phyloP scores from a whole-genome alignment of 306 rosid genomes.

The Ammopiptanthus mongolicus region DNA sequence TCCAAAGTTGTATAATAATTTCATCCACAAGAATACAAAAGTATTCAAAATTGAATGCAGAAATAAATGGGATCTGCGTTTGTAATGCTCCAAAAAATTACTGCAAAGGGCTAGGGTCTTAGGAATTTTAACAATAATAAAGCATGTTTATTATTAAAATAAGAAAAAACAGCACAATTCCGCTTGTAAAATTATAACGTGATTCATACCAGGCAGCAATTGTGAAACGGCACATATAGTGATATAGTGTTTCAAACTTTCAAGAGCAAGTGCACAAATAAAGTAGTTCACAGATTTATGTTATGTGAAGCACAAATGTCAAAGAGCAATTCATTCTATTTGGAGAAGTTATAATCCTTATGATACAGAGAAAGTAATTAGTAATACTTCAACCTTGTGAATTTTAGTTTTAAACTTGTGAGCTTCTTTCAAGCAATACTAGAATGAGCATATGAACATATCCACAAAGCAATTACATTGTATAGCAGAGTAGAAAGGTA shows the following conservation, averaged over 20 bases:
- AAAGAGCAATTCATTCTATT: background rate
- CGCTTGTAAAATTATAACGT: background rate
- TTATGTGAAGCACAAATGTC: background rate
- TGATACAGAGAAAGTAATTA: background rate
- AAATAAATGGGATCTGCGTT: constrained; percentile 13
- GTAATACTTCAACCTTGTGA: background rate
- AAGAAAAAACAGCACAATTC: background rate
- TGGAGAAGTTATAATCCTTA: background rate
- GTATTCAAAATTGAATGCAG: constrained; percentile 19
- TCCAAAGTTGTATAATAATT: constrained; percentile 1
- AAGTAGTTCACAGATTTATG: background rate
- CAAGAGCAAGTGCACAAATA: background rate
- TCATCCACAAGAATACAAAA: background rate
- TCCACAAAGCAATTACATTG: background rate
- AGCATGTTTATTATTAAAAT: background rate
- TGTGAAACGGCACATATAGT: background rate
- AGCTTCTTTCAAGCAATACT: background rate
- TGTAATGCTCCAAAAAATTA: constrained; percentile 11
- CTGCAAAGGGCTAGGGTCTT: background rate
- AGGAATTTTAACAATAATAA: background rate
- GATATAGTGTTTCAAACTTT: background rate
- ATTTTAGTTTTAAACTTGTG: background rate
- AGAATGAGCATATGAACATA: constrained; percentile 15
- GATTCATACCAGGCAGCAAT: background rate
- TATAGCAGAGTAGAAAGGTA: background rate